These are phyloP conservation scores for Filobasidium floriforme DNA, from an alignment of 768 basidiomycete species.

Conservation along the genomic window DNA sequence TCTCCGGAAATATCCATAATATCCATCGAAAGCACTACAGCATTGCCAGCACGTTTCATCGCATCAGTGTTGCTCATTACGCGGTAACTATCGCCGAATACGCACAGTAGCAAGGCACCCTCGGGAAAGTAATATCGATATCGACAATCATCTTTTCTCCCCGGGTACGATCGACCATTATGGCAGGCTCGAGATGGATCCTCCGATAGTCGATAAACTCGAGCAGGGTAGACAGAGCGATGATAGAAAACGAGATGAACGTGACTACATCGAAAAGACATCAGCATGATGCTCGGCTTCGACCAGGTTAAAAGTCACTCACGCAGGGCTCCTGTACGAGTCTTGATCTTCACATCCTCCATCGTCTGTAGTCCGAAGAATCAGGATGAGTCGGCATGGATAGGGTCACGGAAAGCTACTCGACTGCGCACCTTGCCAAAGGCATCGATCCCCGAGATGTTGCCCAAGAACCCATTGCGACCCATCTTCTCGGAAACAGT, in stretches of 20 bases:
- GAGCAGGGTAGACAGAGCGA: slow-evolving; percentile 79
- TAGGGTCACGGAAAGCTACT: neutral
- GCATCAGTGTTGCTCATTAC: neutral
- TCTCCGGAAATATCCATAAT: slow-evolving; percentile 98
- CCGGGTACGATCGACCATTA: slow-evolving; percentile 87
- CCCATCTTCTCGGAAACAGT: slow-evolving; percentile 33
- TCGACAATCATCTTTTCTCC: slow-evolving; percentile 89
- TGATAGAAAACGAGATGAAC: slow-evolving; percentile 80
- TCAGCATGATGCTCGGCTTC: slow-evolving; percentile 6
- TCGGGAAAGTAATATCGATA: slow-evolving; percentile 88
- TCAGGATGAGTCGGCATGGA: neutral
- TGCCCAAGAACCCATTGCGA: slow-evolving; percentile 44
- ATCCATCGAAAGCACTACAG: slow-evolving; percentile 81
- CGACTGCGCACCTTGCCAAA: slow-evolving; percentile 79
- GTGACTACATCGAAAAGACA: slow-evolving; percentile 59
- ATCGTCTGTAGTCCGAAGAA: slow-evolving; percentile 60
- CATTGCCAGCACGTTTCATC: neutral
- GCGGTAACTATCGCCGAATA: slow-evolving; percentile 23
- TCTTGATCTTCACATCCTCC: slow-evolving; percentile 99
- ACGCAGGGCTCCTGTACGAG: slow-evolving; percentile 85
- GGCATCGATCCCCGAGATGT: slow-evolving; percentile 85
- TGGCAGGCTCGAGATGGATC: slow-evolving; percentile 73
- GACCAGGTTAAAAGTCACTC: slow-evolving; percentile 41
- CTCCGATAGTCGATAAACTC: slow-evolving; percentile 94
- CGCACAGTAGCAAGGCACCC: slow-evolving; percentile 95